Percentiles rank a stretch among this genome's conserved stretches.
phyloP scores from a whole-genome alignment of 2,329 filamentous ascomycete genomes.

The Xylaria digitata region DNA sequence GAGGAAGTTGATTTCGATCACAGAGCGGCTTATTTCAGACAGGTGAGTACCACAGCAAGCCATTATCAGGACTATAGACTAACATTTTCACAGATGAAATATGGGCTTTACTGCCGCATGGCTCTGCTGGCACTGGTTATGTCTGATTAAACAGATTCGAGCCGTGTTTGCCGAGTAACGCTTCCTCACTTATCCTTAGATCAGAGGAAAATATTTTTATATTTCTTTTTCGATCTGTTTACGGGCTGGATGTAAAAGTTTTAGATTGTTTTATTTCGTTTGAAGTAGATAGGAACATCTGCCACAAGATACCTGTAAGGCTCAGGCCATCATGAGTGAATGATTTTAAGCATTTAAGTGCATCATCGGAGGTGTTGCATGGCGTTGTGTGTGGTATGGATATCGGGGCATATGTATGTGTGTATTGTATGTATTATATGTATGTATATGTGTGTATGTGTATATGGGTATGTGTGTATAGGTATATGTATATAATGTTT shows the following conservation, averaged over 20 bases:
- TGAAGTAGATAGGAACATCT: slow-evolving; percentile 48
- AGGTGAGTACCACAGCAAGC: slow-evolving; percentile 74
- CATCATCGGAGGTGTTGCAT: slow-evolving; percentile 25
- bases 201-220: background rate
- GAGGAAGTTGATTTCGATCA: slow-evolving; percentile 99
- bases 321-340: slow-evolving; percentile 51
- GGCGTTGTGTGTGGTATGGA: slow-evolving; percentile 38
- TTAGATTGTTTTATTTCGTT: slow-evolving; percentile 36
- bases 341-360: slow-evolving; percentile 44
- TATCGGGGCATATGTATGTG: slow-evolving; percentile 34
- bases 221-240: slow-evolving; percentile 30
- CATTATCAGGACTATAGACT: slow-evolving; percentile 48
- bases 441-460: slow-evolving; percentile 33
- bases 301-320: slow-evolving; percentile 47
- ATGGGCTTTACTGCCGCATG: slow-evolving; percentile 98
- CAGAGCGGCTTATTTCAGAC: slow-evolving; percentile 96
- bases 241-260: slow-evolving; percentile 39
- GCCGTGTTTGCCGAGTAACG: background rate
- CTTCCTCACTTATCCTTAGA: slow-evolving; percentile 12
- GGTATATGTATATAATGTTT: slow-evolving; percentile 34
- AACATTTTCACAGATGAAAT: slow-evolving; percentile 80
- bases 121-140: slow-evolving; percentile 94
- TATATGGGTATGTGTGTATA: slow-evolving; percentile 29
- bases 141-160: slow-evolving; percentile 56
- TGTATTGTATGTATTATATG: slow-evolving; percentile 37